Evolutionary conservation across 1,284 basidiomycete species (phyloP), one percentile per base, ranked within the genome.

Genomic region (Pseudozyma sp.): DNA sequence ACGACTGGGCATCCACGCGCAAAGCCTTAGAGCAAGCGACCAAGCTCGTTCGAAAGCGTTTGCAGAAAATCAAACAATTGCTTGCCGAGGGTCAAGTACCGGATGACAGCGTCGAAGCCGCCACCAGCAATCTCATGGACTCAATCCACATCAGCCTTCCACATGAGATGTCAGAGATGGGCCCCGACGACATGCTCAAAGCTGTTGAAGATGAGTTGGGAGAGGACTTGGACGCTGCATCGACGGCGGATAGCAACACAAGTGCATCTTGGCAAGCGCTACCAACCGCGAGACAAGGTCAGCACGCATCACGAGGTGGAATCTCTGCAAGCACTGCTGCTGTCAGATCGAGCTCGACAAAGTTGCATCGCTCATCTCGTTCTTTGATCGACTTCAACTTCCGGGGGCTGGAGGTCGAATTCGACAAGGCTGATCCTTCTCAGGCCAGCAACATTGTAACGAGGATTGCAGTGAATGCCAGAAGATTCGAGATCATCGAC

Each of bases 21-120:
- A 91, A 89, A 83, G 90, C 90, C 6, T 93, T 99, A 56, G 93
- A 97, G 83, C 91, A 93, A 52, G 92, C 95, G 83, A 89, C 93
- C 62, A 94, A 92, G 82, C 91, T 92, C 38, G 93, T 99, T 86
- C 90, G 94, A 52, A 90, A 91, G 57, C 90, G 91, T 25, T 88
- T 99, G 45, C 91, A 93, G 52, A 94, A 93, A 86, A 97, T 99
- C 80, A 89, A 92, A 55, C 96, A 99, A 85, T 88, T 99, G 2
- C 90, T 99, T n/a, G 93, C 95, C 0, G 91, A 88, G 47, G 97
- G 96, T 2, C 96, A 98, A 83, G 89, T 89, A 4, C 92, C 94
- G 35, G 93, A 97, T 78, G 90, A 92, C 31, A 89, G 88, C 50
- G 88, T 92, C 19, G 94, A 95, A 77, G 90, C 92, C 50, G 91